Conservation (phyloP, 176 grass and related monocot species). For the Calamus simplicifolius region DNA sequence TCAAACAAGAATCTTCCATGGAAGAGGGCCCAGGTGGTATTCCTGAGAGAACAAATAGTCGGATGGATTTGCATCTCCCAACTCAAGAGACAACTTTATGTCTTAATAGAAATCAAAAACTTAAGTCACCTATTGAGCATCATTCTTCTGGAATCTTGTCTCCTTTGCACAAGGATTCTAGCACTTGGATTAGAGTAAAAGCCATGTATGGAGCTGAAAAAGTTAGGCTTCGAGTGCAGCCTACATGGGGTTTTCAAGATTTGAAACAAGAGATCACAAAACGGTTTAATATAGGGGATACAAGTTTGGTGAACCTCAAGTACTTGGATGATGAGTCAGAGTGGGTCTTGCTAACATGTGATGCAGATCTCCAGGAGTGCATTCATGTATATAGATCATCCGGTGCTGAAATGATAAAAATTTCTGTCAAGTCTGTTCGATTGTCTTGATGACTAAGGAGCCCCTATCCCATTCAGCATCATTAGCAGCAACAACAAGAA, state of each 20-base stretch:
- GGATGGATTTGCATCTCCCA: slow-evolving; percentile 30
- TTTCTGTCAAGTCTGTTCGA: slow-evolving; percentile 25
- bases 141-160: slow-evolving; percentile 28
- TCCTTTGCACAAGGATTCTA: slow-evolving; percentile 24
- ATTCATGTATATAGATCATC: slow-evolving; percentile 69
- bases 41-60: slow-evolving; percentile 34
- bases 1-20: slow-evolving; percentile 23
- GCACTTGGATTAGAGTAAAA: slow-evolving; percentile 63
- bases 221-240: slow-evolving; percentile 61
- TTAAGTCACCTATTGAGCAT: slow-evolving; percentile 20
- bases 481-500: no score
- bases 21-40: slow-evolving; percentile 25
- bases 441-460: no score
- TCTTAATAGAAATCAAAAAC: slow-evolving; percentile 23
- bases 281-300: slow-evolving; percentile 51
- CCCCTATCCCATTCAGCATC: no score
- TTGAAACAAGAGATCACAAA: slow-evolving; percentile 71
- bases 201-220: slow-evolving; percentile 69
- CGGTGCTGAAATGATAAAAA: slow-evolving; percentile 69
- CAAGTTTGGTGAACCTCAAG: slow-evolving; percentile 48
- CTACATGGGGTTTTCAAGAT: slow-evolving; percentile 53
- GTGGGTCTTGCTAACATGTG: slow-evolving; percentile 89
- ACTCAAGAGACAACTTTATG: slow-evolving; percentile 24
- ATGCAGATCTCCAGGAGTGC: slow-evolving; percentile 92
- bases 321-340: slow-evolving; percentile 94